These are phyloP conservation scores for Alternaria ethzedia DNA, from an alignment of 2,329 filamentous ascomycete genomes.

Conservation along the genomic window DNA sequence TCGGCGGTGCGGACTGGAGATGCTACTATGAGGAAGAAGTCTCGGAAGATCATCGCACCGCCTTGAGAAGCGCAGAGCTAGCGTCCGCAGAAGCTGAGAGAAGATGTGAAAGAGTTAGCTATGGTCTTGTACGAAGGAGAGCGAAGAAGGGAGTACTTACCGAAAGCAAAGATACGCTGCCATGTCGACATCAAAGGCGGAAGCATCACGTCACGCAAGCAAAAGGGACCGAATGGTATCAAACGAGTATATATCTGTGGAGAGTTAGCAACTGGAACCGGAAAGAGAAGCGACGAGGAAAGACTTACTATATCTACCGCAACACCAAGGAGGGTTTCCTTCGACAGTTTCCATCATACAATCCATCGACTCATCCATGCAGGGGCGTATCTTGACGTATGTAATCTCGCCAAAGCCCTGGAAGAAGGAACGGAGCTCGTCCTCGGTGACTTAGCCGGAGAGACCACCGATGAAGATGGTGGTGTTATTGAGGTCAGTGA, in stretches of 20 bases:
- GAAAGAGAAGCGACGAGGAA: neutral
- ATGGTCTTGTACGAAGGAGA: neutral
- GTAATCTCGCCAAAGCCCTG: conserved; percentile 99
- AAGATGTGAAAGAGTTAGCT: neutral
- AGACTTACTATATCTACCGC: neutral
- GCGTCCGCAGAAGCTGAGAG: neutral
- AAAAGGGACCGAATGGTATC: neutral
- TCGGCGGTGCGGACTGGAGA: neutral
- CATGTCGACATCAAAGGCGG: neutral
- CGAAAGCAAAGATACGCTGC: neutral
- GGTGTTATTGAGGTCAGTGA: conserved; percentile 99
- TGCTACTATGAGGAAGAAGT: neutral
- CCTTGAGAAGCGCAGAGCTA: neutral
- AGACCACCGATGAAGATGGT: conserved; percentile 98
- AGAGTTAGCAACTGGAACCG: neutral
- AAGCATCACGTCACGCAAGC: neutral
- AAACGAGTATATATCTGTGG: neutral
- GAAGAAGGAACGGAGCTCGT: conserved; percentile 98
- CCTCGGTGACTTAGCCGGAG: conserved; percentile 97
- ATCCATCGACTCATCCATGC: conserved; percentile 78
- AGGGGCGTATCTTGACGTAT: conserved; percentile 98
- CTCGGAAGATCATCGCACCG: neutral
- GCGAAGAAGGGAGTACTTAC: neutral
- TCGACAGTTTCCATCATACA: neutral
- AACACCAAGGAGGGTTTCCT: neutral